Conservation (phyloP, 129 eudicot genomes). For the Escallonia rubra region DNA sequence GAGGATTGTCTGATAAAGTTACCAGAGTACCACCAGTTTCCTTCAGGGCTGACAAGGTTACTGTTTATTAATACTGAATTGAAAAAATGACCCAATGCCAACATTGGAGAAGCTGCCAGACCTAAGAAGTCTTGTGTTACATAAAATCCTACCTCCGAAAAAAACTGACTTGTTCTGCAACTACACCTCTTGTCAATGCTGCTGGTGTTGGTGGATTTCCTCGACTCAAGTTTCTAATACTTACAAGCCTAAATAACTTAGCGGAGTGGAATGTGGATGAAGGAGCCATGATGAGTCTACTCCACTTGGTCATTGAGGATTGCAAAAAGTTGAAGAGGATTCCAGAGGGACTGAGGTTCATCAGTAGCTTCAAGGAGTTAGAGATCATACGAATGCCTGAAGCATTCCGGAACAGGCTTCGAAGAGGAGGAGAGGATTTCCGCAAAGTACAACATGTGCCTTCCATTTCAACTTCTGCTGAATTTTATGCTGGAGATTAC, state of each 20-base stretch:
- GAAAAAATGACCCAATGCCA: slow-evolving; percentile 24
- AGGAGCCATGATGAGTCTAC: slow-evolving; percentile 31
- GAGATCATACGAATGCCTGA: background rate
- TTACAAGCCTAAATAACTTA: slow-evolving; percentile 10
- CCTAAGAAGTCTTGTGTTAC: slow-evolving; percentile 9
- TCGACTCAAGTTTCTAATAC: slow-evolving; percentile 10
- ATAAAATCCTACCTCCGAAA: slow-evolving; percentile 11
- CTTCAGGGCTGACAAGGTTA: slow-evolving; percentile 14
- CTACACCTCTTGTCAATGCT: no score
- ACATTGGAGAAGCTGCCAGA: slow-evolving; percentile 21
- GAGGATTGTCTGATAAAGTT: background rate
- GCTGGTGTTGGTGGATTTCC: slow-evolving; percentile 13
- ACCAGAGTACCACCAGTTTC: background rate
- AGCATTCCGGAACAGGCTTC: background rate
- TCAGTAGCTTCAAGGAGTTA: background rate
- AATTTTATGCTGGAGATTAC: no score
- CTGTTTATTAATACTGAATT: slow-evolving; percentile 5
- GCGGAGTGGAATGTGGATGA: slow-evolving; percentile 24
- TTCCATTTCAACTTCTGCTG: background rate
- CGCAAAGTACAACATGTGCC: background rate
- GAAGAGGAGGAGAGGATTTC: slow-evolving; percentile 5
- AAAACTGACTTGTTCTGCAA: slow-evolving; percentile 14
- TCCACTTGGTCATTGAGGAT: background rate
- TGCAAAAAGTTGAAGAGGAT: slow-evolving; percentile 20
- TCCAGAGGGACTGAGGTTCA: slow-evolving; percentile 18